Evolutionary conservation across 768 basidiomycete species (phyloP), one percentile per base, ranked within the genome.

Genomic region (Mycena chlorophos): DNA sequence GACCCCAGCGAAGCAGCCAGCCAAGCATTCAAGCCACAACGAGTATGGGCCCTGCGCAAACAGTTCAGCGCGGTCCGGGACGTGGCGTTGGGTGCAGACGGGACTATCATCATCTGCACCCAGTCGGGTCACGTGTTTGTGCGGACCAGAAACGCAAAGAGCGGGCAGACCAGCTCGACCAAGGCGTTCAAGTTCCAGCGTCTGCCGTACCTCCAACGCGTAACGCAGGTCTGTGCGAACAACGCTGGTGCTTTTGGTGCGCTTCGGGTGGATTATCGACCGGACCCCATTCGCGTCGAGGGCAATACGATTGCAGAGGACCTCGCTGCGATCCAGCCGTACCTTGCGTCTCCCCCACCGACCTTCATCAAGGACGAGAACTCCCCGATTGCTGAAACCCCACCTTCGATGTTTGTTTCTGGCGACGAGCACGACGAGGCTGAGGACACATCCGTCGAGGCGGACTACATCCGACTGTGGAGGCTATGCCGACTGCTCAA

Each of bases 51-150:
- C 0, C 73, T 96, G 49, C 76, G 90, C 57, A 92, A 89, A 69
- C 86, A 90, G 60, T 91, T 91, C 64, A 92, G 89, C 56, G 86
- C 89, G 14, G 92, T 93, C 29, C 62, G 89, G 86, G 96, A 98
- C 63, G 89, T 96, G 8, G 94, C 93, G 0, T 76, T 98, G 14
- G 92, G 93, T 19, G 76, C 85, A 1, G 94, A 97, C 60, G 92
- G 94, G 3, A 83, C 88, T 16, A 82, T 97, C 65, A 87, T 97
- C 66, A 80, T 98, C 43, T 97, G 92, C 72, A 98, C 96, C 1
- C 85, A 89, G 58, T 95, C 96, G 3, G 96, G 96, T 0, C 94
- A 98, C 63, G 94, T 96, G 28, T 98, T 89, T 66, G 79, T 95
- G 22, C 88, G 94, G 22, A 78, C 85, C 19, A 82, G 92, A 25